Base-by-base conservation (phyloP, 179 eudicot species). In the Spinacia oleracea region DNA sequence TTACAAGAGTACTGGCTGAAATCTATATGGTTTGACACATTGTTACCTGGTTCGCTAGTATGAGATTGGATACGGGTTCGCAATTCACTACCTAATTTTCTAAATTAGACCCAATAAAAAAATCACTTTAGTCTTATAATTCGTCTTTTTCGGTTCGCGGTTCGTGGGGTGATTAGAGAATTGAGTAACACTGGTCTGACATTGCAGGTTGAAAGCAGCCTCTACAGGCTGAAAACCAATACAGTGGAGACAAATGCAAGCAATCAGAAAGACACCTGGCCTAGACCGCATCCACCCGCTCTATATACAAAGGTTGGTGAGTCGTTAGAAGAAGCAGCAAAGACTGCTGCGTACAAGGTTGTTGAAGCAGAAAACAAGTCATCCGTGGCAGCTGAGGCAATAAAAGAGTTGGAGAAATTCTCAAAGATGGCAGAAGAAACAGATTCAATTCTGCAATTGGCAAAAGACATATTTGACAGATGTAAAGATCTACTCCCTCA, bases 341-440 rank as follows among this genome's bases (percentile, higher is more conserved):
- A 73, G 56, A 73, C 80, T 40, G 97, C 97, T 40, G 92, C 95
- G 42, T 87, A 81, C 80, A 88, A 82, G 70, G 80, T 95, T 74
- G 94, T 88, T 16, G 97, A 92, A 79, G 97, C 96, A 27, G 98
- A 95, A 81, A 83, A 87, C 70, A 87, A 83, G 76, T 83, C 97
- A 23, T 82, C 80, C 60, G 81, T 80, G 9, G 97, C 94, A 50
- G 96, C 97, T 38, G 90, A 89, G 58, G 87, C 97, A 11, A 91
- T 88, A 9, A 91, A 84, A 76, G 97, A 93, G 77, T 90, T 89
- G 0, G 98, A 93, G 73, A 90, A 91, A 80, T 81, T 91, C 67
- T 75, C 88, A 27, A 86, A 66, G 82, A 70, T 95, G 92, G 89
- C 88, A 23, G 98, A 95, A 85, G 97, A 93, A 51, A 70, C 91